Base-by-base conservation (phyloP, 2,329 filamentous ascomycete genomes). In the Scedosporium boydii region DNA sequence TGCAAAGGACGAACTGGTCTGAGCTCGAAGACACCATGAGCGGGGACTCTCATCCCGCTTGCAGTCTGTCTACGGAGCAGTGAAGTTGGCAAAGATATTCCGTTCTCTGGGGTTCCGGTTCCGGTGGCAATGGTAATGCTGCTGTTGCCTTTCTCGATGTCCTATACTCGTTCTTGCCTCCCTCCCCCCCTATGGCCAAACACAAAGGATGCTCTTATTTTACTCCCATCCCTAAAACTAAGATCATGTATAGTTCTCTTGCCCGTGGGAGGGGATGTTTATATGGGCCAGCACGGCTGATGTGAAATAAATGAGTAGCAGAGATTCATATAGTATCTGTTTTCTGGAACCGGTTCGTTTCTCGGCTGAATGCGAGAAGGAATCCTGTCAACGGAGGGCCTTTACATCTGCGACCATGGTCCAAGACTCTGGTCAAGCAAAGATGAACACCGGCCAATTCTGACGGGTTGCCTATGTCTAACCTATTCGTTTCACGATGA, bases 261-360 rank as follows among this genome's bases (percentile, higher is more conserved):
- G 44, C 4, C 2, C 1, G 9, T 7, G 21, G 48, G 51, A 3
- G 51, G 21, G 23, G 21, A 12, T 55, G n/a, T 6, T 55, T 21
- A 55, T 23, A 55, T 55, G 51, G 51, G 23, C 51, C 1, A 55
- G 23, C 51, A 55, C 51, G 51, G 51, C 51, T 55, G 51, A 27
- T 55, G n/a, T 14, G 51, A 55, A 55, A 55, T 55, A 55, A 55
- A 55, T 55, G 51, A 55, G 23, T 55, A 55, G 51, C 51, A 55
- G 12, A 18, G 51, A 55, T 55, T 12, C 21, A 55, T 55, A 55
- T 55, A 55, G 51, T 55, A 26, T 55, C 51, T 55, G 21, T 55
- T 55, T 55, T 55, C 51, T 55, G 51, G 51, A 55, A 55, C 51
- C 51, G 51, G 18, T 6, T 23, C 23, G 18, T 27, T 16, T 55